Base-by-base conservation (phyloP, 2,329 filamentous ascomycete genomes). In the Sporothrix humicola region DNA sequence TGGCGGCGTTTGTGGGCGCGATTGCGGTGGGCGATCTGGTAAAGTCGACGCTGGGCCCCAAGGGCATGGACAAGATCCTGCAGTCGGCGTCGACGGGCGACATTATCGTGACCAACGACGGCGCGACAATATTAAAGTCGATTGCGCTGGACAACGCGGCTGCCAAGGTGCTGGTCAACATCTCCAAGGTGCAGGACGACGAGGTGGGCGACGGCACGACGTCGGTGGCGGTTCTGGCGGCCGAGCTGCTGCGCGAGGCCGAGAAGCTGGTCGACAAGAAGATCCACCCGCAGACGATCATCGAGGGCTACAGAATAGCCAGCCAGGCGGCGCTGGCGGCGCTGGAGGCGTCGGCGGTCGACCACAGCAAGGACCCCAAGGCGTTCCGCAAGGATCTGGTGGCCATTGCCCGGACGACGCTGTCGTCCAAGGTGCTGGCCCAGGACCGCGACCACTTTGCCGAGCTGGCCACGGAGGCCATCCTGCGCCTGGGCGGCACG, bases 201-300 rank as follows among this genome's bases (percentile, higher is more conserved):
- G 96, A 99, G 83, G 95, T 99, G 31, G 96, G 96, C 80, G 96
- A 99, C 82, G 96, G 96, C 74, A 99, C 96, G 63, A 99, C 96
- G 26, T 98, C 95, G n/a, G 96, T 99, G 73, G 92, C 96, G 59
- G 96, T 99, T 17, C 87, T 99, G 76, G 95, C 96, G 54, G 96
- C 96, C 74, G 96, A 99, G 86, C 89, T 99, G 74, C 88, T 99
- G 77, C 92, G 96, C 76, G 96, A 99, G 84, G 96, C 96, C 66
- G 96, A 99, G 86, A 95, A 97, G 86, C 89, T 99, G 69, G 94
- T 99, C 78, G 93, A 97, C 85, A 94, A 95, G 87, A 98, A 98
- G 86, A 98, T 99, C 79, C 96, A 99, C 83, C 96, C 96, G 70
- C 96, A 99, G 87, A 98, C 96, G 71, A 99, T 99, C 83, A 99